These are phyloP conservation scores for Blastocystis sp. DNA, from an alignment of 352 stramenopile genomes.

Conservation along the genomic window DNA sequence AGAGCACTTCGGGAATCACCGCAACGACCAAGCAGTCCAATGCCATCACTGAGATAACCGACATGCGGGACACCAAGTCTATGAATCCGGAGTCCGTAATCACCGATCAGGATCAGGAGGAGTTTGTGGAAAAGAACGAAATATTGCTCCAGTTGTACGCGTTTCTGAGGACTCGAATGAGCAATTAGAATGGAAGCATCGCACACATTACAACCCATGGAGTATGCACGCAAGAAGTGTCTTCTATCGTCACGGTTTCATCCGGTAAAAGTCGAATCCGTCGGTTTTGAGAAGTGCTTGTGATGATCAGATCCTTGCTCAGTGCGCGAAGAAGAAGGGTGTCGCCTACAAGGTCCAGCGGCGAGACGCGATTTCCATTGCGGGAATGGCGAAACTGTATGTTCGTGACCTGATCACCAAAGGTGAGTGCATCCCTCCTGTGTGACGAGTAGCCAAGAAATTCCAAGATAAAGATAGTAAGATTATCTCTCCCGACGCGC, in stretches of 20 bases:
- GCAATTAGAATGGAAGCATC: conserved; percentile 8
- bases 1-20: neutral
- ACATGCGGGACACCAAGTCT: neutral
- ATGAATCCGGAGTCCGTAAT: neutral
- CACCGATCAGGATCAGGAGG: neutral
- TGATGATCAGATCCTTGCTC: conserved; percentile 39
- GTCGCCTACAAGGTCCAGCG: neutral
- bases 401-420: neutral
- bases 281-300: neutral
- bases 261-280: conserved; percentile 52
- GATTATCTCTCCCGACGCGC: conserved; percentile 11
- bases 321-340: conserved; percentile 23
- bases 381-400: conserved; percentile 49
- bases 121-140: neutral
- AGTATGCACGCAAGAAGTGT: conserved; percentile 37
- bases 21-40: conserved; percentile 17
- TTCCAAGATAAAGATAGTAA: neutral
- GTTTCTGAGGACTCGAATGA: neutral
- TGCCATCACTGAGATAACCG: neutral
- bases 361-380: conserved; percentile 34
- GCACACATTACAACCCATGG: neutral
- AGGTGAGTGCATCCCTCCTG: neutral
- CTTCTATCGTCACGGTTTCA: conserved; percentile 32
- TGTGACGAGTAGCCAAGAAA: neutral
- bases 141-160: conserved; percentile 26